Evolutionary conservation across 2,329 filamentous ascomycete species (phyloP).

Genomic region (Neonectria sp.): DNA sequence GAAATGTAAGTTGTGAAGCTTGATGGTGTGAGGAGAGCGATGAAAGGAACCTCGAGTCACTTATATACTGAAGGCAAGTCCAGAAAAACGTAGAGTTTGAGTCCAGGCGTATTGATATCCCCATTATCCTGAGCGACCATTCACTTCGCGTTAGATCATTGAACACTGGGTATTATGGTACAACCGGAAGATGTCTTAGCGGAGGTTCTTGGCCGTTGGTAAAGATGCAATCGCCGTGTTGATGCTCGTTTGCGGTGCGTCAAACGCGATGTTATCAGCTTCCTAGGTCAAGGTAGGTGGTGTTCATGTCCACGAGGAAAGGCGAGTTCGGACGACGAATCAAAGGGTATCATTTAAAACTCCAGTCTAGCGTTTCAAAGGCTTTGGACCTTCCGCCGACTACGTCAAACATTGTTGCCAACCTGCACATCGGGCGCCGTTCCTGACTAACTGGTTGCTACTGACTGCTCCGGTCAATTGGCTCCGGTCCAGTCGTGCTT

Average conservation of each 20-base stretch:
- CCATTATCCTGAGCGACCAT: not conserved
- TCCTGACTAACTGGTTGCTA: not conserved
- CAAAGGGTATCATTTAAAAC: conserved; percentile 43
- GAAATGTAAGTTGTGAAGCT: not conserved
- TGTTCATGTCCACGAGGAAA: not conserved
- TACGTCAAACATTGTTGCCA: not conserved
- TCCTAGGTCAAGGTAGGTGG: not conserved
- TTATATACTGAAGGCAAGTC: not conserved
- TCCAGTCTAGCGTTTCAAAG: conserved; percentile 23
- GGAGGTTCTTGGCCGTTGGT: too few species aligned
- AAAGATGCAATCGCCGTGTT: not conserved
- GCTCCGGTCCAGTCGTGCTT: not conserved
- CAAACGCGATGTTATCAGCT: not conserved
- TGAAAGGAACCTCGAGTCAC: not conserved
- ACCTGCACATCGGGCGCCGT: not conserved
- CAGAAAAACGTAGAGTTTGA: not conserved
- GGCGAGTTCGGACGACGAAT: not conserved
- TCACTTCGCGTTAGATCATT: not conserved
- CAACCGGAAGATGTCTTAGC: not conserved
- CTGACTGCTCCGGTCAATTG: not conserved
- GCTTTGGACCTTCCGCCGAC: not conserved
- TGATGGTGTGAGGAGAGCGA: not conserved
- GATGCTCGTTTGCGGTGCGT: not conserved
- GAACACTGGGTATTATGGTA: too few species aligned
- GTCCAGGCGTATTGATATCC: not conserved